Conservation (phyloP, 306 rosid genomes). For the Trichosanthes cucumerina region DNA sequence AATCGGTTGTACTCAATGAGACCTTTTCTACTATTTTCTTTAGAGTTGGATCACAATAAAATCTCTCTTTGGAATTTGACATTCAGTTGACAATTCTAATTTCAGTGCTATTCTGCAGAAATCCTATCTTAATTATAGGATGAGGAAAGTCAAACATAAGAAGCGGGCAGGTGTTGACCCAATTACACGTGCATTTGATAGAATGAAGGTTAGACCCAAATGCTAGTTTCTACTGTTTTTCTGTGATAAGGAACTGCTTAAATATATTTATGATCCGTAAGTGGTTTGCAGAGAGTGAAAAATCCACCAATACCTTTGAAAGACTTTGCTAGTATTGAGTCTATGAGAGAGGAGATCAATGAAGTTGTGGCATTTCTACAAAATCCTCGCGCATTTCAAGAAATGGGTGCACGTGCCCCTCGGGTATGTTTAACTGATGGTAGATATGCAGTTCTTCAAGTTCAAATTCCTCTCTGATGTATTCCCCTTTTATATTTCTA, state of each 20-base stretch:
- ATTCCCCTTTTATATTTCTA: background rate
- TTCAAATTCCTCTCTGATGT: background rate
- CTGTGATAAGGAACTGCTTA: constrained; percentile 2
- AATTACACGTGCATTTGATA: constrained; percentile 76
- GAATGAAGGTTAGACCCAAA: constrained; percentile 63
- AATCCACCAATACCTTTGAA: constrained; percentile 89
- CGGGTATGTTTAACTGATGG: constrained; percentile 48
- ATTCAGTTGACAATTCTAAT: background rate
- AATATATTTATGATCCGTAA: constrained; percentile 18
- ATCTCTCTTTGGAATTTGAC: background rate
- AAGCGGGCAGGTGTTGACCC: constrained; percentile 82
- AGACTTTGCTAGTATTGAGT: constrained; percentile 76
- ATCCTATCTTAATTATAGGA: constrained; percentile 34
- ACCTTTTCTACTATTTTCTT: background rate
- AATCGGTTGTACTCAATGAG: background rate
- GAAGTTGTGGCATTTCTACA: constrained; percentile 90
- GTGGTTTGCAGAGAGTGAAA: constrained; percentile 82
- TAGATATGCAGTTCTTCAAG: background rate
- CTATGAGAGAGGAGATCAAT: constrained; percentile 91
- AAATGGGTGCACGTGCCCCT: constrained; percentile 97
- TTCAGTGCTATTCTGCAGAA: constrained; percentile 41
- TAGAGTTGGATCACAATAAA: background rate
- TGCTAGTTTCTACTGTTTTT: constrained; percentile 8
- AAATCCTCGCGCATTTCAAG: constrained; percentile 85
- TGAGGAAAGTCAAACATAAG: constrained; percentile 29